Conservation (phyloP, 352 stramenopile species). For the Globisporangium barbulae region DNA sequence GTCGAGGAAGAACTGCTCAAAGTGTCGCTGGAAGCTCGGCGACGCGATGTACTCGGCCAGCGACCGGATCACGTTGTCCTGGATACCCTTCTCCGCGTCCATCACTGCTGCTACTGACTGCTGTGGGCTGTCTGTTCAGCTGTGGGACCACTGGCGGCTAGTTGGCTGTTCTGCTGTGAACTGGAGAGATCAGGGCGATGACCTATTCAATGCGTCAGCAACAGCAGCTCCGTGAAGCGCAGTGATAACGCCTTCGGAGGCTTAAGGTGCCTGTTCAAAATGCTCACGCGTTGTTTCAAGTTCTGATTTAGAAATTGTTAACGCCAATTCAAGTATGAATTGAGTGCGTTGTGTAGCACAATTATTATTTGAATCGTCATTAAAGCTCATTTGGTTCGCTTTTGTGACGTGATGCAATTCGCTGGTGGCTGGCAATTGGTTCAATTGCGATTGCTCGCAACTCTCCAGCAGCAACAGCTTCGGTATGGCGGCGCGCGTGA, state of each 20-base stretch:
- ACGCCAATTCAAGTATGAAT: constrained; percentile 12
- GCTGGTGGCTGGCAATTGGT: constrained; percentile 6
- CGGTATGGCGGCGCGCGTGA: constrained; percentile 50
- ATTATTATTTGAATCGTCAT: background rate
- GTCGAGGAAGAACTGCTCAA: constrained; percentile 77
- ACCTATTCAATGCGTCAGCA: background rate
- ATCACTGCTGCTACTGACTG: background rate
- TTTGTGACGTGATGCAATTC: background rate
- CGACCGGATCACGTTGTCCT: constrained; percentile 51
- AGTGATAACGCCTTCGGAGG: background rate
- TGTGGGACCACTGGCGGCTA: background rate
- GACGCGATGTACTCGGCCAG: constrained; percentile 65
- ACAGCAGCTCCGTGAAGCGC: background rate
- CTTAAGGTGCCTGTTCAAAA: background rate
- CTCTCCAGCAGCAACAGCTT: constrained; percentile 16
- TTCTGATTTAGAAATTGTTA: background rate
- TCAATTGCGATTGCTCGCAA: constrained; percentile 2
- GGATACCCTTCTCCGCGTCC: constrained; percentile 32
- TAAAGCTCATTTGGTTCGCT: background rate
- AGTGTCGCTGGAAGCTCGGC: constrained; percentile 54
- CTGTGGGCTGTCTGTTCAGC: background rate
- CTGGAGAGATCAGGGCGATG: background rate
- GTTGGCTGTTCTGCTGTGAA: background rate
- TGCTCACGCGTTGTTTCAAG: constrained; percentile 4
- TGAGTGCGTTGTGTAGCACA: background rate